These are phyloP conservation scores for Fusarium nisikadoi DNA, from an alignment of 2,329 filamentous ascomycete genomes.

Conservation along the genomic window DNA sequence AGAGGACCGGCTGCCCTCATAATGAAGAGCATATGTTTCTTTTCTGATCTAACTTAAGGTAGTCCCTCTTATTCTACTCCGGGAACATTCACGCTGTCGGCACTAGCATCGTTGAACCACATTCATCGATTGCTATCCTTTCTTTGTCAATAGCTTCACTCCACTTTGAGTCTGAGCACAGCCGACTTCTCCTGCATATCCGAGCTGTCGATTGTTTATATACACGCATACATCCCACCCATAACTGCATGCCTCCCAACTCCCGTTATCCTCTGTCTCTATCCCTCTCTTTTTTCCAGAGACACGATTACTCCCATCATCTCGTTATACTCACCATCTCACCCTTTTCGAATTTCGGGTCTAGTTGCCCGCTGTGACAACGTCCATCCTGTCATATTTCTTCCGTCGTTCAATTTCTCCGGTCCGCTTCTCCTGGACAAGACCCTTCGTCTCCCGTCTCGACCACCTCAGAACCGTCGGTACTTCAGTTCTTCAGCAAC, in stretches of 20 bases:
- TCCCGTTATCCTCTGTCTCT: constrained; percentile 1
- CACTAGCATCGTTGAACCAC: not conserved
- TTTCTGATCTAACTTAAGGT: not conserved
- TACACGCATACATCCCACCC: constrained; percentile 14
- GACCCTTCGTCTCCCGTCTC: constrained; percentile 6
- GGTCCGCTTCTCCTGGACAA: not conserved
- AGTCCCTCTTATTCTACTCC: not conserved
- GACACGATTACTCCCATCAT: constrained; percentile 10
- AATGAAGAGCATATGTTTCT: not conserved
- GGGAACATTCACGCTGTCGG: not conserved
- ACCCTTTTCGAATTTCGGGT: constrained; percentile 9
- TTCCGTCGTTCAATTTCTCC: constrained; percentile 22
- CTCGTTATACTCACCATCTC: constrained; percentile 27
- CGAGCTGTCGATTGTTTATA: constrained; percentile 16
- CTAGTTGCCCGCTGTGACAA: constrained; percentile 17
- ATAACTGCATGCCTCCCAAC: not conserved
- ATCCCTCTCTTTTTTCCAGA: not conserved
- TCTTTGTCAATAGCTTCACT: constrained; percentile 21
- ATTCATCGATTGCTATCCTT: not conserved
- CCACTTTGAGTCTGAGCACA: constrained; percentile 22
- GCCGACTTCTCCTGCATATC: constrained; percentile 25
- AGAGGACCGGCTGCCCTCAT: constrained; percentile 9
- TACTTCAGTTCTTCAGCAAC: constrained; percentile 1
- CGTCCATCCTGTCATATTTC: constrained; percentile 23
- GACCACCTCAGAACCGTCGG: not conserved